These are phyloP conservation scores for Didymellaceae sp. DNA, from an alignment of 2,329 filamentous ascomycete species.

Conservation along the genomic window DNA sequence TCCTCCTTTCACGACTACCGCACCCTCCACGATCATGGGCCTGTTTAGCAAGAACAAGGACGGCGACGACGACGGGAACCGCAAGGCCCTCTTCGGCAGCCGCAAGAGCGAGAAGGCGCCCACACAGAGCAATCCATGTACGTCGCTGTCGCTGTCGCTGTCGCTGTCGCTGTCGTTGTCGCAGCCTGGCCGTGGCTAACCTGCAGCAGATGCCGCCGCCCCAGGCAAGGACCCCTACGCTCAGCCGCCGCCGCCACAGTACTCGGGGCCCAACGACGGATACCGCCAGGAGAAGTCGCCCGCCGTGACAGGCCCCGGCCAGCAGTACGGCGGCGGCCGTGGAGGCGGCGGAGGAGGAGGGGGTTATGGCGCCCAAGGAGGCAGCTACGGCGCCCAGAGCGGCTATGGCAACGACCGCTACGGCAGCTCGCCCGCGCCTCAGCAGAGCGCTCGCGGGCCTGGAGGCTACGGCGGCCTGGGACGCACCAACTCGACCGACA, in stretches of 20 bases:
- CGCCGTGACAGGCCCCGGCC: constrained; percentile 50
- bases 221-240: constrained; percentile 61
- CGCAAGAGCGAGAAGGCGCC: constrained; percentile 54
- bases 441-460: constrained; percentile 34
- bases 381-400: constrained; percentile 38
- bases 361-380: constrained; percentile 38
- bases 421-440: constrained; percentile 45
- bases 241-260: constrained; percentile 49
- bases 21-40: constrained; percentile 48
- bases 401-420: constrained; percentile 59
- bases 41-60: constrained; percentile 63
- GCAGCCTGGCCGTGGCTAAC: constrained; percentile 40
- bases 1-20: neutral
- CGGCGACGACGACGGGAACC: constrained; percentile 61
- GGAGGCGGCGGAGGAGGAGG: constrained; percentile 34
- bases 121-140: constrained; percentile 19
- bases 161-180: constrained; percentile 47
- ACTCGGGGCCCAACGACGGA: constrained; percentile 42
- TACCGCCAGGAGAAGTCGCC: constrained; percentile 53
- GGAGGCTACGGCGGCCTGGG: constrained; percentile 51
- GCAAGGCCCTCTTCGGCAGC: constrained; percentile 65
- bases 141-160: neutral
- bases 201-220: constrained; percentile 47
- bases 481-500: constrained; percentile 51
- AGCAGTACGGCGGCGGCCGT: constrained; percentile 52